These are phyloP conservation scores for Solanum chaucha DNA, from an alignment of 257 asterid species.

Conservation along the genomic window DNA sequence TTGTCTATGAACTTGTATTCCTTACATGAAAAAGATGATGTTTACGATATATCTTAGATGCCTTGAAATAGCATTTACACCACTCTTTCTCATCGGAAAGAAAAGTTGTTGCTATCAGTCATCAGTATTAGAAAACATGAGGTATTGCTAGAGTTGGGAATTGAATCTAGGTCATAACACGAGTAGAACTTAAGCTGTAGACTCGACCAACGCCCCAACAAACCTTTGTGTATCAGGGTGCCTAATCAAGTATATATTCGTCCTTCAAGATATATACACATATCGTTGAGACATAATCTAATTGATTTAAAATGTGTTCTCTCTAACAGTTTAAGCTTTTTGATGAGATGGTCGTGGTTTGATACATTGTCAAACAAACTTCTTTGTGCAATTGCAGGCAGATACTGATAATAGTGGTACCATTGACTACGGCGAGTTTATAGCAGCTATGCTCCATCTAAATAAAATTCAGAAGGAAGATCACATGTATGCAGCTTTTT, in stretches of 20 bases:
- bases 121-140: neutral
- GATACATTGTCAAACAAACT: neutral
- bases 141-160: neutral
- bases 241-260: neutral
- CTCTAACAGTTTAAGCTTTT: neutral
- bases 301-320: neutral
- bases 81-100: neutral
- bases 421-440: conserved; percentile 39
- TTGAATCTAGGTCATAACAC: neutral
- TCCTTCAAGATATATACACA: neutral
- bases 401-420: conserved; percentile 40
- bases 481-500: conserved; percentile 38
- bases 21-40: neutral
- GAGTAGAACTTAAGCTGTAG: neutral
- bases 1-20: neutral
- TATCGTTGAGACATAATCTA: neutral
- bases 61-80: neutral
- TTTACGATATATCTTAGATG: neutral
- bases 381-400: conserved; percentile 19
- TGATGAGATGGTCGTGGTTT: neutral
- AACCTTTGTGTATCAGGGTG: neutral
- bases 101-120: neutral
- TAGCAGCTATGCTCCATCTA: conserved; percentile 41
- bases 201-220: neutral
- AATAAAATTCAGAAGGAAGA: conserved; percentile 38